Base-by-base conservation (phyloP, 352 stramenopile genomes). In the Globisporangium rhizosaccharum region DNA sequence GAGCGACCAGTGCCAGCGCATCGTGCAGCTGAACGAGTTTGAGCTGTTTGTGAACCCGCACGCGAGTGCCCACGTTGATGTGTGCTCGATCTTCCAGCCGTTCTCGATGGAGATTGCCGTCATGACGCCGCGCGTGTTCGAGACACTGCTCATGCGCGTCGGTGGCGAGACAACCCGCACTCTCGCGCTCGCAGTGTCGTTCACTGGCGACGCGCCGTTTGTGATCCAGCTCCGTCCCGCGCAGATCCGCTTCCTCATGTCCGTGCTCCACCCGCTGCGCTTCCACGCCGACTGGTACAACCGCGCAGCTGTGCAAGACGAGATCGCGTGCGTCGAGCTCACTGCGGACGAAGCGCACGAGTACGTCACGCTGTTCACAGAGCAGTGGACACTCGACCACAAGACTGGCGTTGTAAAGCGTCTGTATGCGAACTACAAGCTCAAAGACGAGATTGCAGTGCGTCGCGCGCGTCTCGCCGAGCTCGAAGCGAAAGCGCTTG, bases 251-350 rank as follows among this genome's bases (percentile, higher is more conserved):
- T 79, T 81, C 57, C 61, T 93, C 18, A 57, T 91, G 57, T 72
- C 68, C 50, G 54, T 93, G 37, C 54, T 87, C 14, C 70, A 80
- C 20, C 78, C 76, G 3, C 68, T 91, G 14, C 73, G 63, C 25
- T 84, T 75, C 63, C 79, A 91, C 60, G 80, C 75, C 23, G 82
- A 95, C 56, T 92, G 85, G 81, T 71, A 74, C 41, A 76, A 72
- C 9, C 75, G 79, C 46, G 80, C 72, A 2, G 60, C 65, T 9
- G 72, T 87, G 47, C 62, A 73, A 20, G 86, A 94, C 56, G 82
- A 91, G 28, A 63, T 79, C n/a, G 51, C 67, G 7, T 91, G 75
- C 44, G 67, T 87, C 10, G 77, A 92, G 60, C 63, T 90, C n/a
- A 61, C 57, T 14, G 61, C 61, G 0, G 54, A 62, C 2, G 65